Base-by-base conservation (phyloP, 1,284 basidiomycete genomes). In the Pascua guehoae region DNA sequence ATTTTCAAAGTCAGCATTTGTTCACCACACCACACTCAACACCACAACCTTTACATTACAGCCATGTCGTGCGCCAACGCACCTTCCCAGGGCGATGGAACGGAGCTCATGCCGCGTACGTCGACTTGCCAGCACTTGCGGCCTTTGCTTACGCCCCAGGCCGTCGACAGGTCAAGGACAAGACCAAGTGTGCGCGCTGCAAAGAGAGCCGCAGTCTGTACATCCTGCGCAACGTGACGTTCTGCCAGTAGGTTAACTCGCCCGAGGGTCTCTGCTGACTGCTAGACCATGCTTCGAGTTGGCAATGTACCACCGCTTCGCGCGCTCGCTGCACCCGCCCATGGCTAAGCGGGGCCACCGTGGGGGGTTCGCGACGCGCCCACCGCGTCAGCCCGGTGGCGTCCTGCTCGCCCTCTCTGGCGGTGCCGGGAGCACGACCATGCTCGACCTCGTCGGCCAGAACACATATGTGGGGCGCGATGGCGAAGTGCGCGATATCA, bases 21-120 rank as follows among this genome's bases (percentile, higher is more conserved):
- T 7, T 3, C 24, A 32, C 24, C 24, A 32, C 24, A 32, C 24
- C 24, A 32, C 24, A 32, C 24, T 7, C 24, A 32, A 3, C 3
- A 32, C 24, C 24, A 7, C 24, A 7, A 32, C 24, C 24, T 32
- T 32, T 32, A 32, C 24, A 32, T 7, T 32, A 7, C 43, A 8
- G 43, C 63, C 44, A 75, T 75, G 73, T 73, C 73, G 16, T 75
- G 73, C 56, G 67, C 69, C 38, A 63, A 70, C 61, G 54, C 16
- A 7, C 24, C 24, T 32, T 4, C 24, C 24, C 24, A 32, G 24
- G 24, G 24, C 24, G 24, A 32, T 32, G 24, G 7, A 32, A 32
- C 24, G 53, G 36, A 58, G 50, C 56, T 51, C 64, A 76, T 75
- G 74, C 69, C 70, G 12, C 62, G 70, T 75, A 44, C 62, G 71